Evolutionary conservation across 805 yeast genomes (phyloP), one percentile per base, ranked within the genome.

Genomic region (Priceomyces carsonii): DNA sequence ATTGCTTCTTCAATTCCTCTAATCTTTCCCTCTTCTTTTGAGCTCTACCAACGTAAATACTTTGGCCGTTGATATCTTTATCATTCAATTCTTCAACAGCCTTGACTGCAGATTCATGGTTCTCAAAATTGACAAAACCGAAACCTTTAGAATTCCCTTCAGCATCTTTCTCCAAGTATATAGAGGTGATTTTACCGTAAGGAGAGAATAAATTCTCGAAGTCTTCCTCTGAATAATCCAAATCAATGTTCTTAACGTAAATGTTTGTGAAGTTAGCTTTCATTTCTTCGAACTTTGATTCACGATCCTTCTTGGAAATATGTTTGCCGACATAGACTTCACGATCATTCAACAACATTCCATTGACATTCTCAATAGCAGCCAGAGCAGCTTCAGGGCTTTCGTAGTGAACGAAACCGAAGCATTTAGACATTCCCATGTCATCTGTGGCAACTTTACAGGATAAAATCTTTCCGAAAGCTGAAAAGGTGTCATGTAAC

Each of bases 1-100:
- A 83, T 74, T 88, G 95, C 72, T 83, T 84, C 77, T 85, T 88
- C 69, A 93, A 85, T 71, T 89, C 95, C 74, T 88, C 95, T 61
- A 82, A 69, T 77, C 99, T 90, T 80, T 93, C 99, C 69, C 85
- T 78, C 80, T 89, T 91, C 89, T 89, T 91, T 77, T 93, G 99
- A 53, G 99, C 99, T 72, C 99, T 88, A 58, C 97, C 96, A 58
- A 91, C 99, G 66, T 81, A 93, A 49, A 93, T 71, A 67, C 74
- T 79, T 74, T 86, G 87, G 58, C 93, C 95, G 56, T 79, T 80
- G 64, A 83, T 66, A 61, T 93, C 98, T 53, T 67, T 72, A 63
- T 84, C 96, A 72, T 93, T 86, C 65, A 91, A 80, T 57, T 75
- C 93, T 36, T 87, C 97, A 52, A 91, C 95, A 43, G 98, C 96